A percentile compares a stretch with the other conserved stretches of the same genome.
Conservation (phyloP, 116 monocot genomes). For the Iris pallida region DNA sequence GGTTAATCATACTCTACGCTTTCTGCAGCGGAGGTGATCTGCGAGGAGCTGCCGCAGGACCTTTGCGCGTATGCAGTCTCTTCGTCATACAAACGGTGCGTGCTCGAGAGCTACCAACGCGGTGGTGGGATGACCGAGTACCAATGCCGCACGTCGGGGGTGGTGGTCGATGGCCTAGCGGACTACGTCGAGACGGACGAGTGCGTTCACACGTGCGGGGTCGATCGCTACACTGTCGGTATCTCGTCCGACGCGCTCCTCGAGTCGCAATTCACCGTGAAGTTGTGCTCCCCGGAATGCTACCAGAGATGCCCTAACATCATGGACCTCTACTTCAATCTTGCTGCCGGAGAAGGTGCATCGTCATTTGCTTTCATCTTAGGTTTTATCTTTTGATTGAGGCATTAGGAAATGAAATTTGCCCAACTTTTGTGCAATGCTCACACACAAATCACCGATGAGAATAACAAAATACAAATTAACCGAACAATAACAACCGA, state of each 20-base stretch:
- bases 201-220: slow-evolving; percentile 34
- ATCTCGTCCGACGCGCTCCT: slow-evolving; percentile 43
- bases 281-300: slow-evolving; percentile 40
- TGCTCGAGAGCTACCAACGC: slow-evolving; percentile 46
- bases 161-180: slow-evolving; percentile 30
- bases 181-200: slow-evolving; percentile 60
- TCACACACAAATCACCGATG: too few species aligned
- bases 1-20: too few species aligned
- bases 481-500: too few species aligned
- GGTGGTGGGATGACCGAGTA: slow-evolving; percentile 31
- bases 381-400: too few species aligned
- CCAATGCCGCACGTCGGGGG: slow-evolving; percentile 78
- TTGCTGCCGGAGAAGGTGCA: slow-evolving; percentile 45
- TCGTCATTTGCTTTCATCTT: too few species aligned
- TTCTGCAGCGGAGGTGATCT: slow-evolving; percentile 36
- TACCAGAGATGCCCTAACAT: slow-evolving; percentile 37
- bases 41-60: slow-evolving; percentile 57
- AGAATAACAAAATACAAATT: too few species aligned
- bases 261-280: slow-evolving; percentile 20
- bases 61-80: slow-evolving; percentile 71
- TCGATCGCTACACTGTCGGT: slow-evolving; percentile 25
- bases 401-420: too few species aligned
- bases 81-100: slow-evolving; percentile 48
- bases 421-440: too few species aligned
- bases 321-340: slow-evolving; percentile 40